Evolutionary conservation across 768 basidiomycete species (phyloP), one percentile per base, ranked within the genome.

Genomic region (Macrolepiota dolichaula): DNA sequence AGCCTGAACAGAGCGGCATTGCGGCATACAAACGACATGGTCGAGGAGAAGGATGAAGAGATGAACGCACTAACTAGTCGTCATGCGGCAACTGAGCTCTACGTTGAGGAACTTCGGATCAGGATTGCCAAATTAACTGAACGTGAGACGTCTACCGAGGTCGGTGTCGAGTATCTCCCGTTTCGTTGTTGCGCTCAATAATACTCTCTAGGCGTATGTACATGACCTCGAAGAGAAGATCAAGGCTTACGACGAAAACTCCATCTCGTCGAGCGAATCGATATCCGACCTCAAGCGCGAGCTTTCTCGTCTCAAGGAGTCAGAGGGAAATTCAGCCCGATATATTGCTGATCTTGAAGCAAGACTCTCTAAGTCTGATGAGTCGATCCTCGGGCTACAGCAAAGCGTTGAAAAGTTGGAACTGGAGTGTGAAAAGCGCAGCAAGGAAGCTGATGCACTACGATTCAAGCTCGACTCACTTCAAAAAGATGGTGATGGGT

Each of bases 201-300:
- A 58, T 19, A 32, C 54, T 35, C 36, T 64, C 29, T 69, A 96
- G 94, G 90, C 90, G 1, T 98, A 98, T 71, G 87, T 98, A 47
- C 91, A 86, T 29, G 96, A 98, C 70, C 79, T 98, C 35, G 96
- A 99, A 73, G 87, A 91, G 70, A 94, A 92, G 75, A 86, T 99
- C 70, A 94, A 90, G 76, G 74, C 81, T 4, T 91, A 88, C 69
- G 87, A 94, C 66, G 96, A 98, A 67, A 85, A 85, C 1, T 88
- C 87, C 15, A 72, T 91, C 38, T 81, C 83, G 10, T 91, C 92
- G 19, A 88, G 82, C 64, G 89, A 90, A 71, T 90, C 91, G 3
- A 80, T 97, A 69, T 81, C 81, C 25, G 94, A 96, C 62, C 81
- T 98, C 55, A 87, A 86, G 70, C 88, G 90, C 62, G 95, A 98